Evolutionary conservation across 73 alveolate species (phyloP), one percentile per base, ranked within the genome.

Genomic region (Tetrahymena borealis): DNA sequence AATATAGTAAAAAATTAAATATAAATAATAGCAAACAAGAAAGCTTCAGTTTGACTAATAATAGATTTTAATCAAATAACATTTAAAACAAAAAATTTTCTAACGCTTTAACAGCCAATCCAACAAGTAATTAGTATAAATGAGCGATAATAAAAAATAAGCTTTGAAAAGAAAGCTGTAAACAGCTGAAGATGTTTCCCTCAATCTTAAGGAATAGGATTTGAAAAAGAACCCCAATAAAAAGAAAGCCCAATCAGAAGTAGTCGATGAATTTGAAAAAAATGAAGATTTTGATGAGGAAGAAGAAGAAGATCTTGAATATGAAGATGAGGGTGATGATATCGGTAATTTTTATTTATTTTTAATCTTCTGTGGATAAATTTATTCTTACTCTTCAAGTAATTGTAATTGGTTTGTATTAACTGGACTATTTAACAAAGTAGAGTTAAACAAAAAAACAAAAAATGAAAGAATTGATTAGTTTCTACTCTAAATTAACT

Each of bases 251-350:
- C 37, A 60, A 24, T 16, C 92, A 78, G 94, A 20, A 41, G 42
- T 42, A 39, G 94, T 38, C 10, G 96, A 91, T 32, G 91, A 92
- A 39, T 91, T 60, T 78, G 97, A 94, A 20, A 90, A 94, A 77
- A 94, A 60, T 38, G 78, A 35, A 78, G 91, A 39, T 33, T 40
- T 85, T 39, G 95, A 94, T 32, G 79, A 39, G 77, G 96, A 91
- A 28, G 96, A 94, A 95, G 95, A 39, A 13, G 33, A 90, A 31
- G 91, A 95, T 41, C 91, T 77, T 41, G 94, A 92, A 41, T 93
- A 90, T 43, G 94, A 91, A 92, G 85, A 60, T 60, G n/a, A 35
- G n/a, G 85, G 28, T 24, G 85, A 60, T 60, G 85, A 60, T 60
- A 60, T 60, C 0, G 85, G 85, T 60, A 60, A 60, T 60, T 60